Percentiles rank a stretch among this genome's conserved stretches.
These are phyloP conservation scores for Tricholoma furcatifolium DNA, from an alignment of 768 basidiomycete species.

Conservation along the genomic window DNA sequence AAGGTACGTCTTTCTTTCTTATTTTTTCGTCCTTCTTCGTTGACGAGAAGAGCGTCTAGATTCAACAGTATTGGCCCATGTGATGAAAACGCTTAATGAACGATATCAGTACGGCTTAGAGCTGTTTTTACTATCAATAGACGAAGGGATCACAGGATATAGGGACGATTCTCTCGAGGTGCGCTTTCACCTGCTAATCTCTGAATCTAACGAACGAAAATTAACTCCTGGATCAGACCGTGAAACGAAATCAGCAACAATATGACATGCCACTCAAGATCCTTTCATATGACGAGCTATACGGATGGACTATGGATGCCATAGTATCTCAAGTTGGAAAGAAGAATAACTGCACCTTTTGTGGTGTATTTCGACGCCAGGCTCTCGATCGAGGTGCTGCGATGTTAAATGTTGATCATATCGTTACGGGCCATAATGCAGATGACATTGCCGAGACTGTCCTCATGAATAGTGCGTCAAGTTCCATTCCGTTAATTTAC, in stretches of 20 bases:
- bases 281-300: slow-evolving; percentile 91
- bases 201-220: not conserved
- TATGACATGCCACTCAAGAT: slow-evolving; percentile 96
- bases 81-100: slow-evolving; percentile 94
- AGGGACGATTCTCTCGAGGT: slow-evolving; percentile 97
- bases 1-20: slow-evolving; percentile 54
- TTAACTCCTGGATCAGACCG: slow-evolving; percentile 60
- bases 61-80: slow-evolving; percentile 95
- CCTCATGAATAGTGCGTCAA: slow-evolving; percentile 89
- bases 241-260: slow-evolving; percentile 95
- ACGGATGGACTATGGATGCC: slow-evolving; percentile 99
- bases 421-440: slow-evolving; percentile 98
- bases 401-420: slow-evolving; percentile 88
- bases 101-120: slow-evolving; percentile 92
- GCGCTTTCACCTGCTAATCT: not conserved
- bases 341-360: slow-evolving; percentile 99
- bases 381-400: slow-evolving; percentile 94
- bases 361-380: slow-evolving; percentile 95
- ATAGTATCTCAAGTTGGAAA: slow-evolving; percentile 93
- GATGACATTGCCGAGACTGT: slow-evolving; percentile 99
- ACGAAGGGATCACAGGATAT: slow-evolving; percentile 98
- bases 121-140: slow-evolving; percentile 91
- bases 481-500: not conserved
- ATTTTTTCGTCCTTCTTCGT: not conserved
- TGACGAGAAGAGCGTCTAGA: slow-evolving; percentile 45